These are phyloP conservation scores for Penicillium angulare DNA, from an alignment of 495 filamentous ascomycete genomes.

Conservation along the genomic window DNA sequence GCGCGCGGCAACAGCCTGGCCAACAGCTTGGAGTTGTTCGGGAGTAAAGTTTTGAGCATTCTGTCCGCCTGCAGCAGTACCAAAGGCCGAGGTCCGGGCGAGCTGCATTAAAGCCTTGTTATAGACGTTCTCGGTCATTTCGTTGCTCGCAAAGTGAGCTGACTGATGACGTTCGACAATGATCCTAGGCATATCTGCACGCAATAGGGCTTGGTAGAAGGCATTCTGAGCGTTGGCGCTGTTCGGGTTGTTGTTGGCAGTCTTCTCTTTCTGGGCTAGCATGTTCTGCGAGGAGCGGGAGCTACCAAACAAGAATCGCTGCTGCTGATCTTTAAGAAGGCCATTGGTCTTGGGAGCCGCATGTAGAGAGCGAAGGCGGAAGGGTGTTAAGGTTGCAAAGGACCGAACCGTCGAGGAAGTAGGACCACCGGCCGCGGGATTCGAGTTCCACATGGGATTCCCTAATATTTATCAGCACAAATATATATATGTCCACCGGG, in stretches of 20 bases:
- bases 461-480: slow-evolving; percentile 9
- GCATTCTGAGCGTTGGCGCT: slow-evolving; percentile 85
- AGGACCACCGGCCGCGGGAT: slow-evolving; percentile 10
- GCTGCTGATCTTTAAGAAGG: slow-evolving; percentile 33
- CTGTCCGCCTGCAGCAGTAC: slow-evolving; percentile 15
- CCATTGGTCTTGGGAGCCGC: slow-evolving; percentile 18
- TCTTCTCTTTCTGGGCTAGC: slow-evolving; percentile 74
- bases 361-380: slow-evolving; percentile 26
- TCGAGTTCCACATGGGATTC: slow-evolving; percentile 23
- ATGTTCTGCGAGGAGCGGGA: slow-evolving; percentile 56
- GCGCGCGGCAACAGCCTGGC: slow-evolving; percentile 80
- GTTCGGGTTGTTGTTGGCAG: slow-evolving; percentile 85
- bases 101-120: slow-evolving; percentile 68
- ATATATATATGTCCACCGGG: background rate
- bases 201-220: slow-evolving; percentile 89
- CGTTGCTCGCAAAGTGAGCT: slow-evolving; percentile 77
- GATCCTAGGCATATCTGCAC: slow-evolving; percentile 88
- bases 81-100: slow-evolving; percentile 31
- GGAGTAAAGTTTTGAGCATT: slow-evolving; percentile 43
- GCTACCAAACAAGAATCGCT: slow-evolving; percentile 54
- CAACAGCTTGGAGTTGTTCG: slow-evolving; percentile 77
- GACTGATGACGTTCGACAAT: slow-evolving; percentile 85
- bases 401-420: slow-evolving; percentile 26
- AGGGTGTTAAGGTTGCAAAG: slow-evolving; percentile 37
- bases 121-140: slow-evolving; percentile 70